These are phyloP conservation scores for Gryganskiella cystojenkinii DNA, from an alignment of 192 early-diverging fungal species.

Conservation along the genomic window DNA sequence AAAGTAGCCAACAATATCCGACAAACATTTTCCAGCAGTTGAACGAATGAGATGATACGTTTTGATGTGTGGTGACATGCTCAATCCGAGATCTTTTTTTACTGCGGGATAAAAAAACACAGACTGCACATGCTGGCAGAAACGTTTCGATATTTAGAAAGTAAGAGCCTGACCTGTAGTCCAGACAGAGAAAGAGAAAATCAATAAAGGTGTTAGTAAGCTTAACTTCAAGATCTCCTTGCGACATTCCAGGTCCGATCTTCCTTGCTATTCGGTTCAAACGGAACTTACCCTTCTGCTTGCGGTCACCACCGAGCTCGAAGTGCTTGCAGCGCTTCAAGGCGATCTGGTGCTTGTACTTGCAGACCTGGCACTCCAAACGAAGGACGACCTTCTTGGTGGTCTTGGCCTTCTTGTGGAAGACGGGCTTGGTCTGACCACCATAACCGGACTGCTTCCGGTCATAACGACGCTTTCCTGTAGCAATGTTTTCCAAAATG, in stretches of 20 bases:
- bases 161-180: conserved; percentile 40
- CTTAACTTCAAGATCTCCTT: no score
- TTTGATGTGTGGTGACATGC: no score
- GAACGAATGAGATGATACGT: no score
- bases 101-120: no score
- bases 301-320: conserved; percentile 99
- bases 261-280: no score
- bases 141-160: conserved; percentile 26
- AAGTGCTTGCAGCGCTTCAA: conserved; percentile 99
- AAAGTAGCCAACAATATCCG: no score
- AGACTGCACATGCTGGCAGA: no score
- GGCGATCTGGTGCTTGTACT: conserved; percentile 98
- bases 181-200: neutral
- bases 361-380: conserved; percentile 98
- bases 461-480: conserved; percentile 93
- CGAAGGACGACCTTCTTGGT: conserved; percentile 99
- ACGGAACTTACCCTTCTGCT: conserved; percentile 74
- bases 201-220: neutral
- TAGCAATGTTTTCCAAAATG: neutral
- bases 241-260: no score
- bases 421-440: conserved; percentile 99
- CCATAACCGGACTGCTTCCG: conserved; percentile 99
- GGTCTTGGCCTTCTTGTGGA: conserved; percentile 99
- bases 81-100: no score
- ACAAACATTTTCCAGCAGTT: no score